Evolutionary conservation across 495 filamentous ascomycete genomes (phyloP).

Genomic region (Lasiosphaeris hirsuta): DNA sequence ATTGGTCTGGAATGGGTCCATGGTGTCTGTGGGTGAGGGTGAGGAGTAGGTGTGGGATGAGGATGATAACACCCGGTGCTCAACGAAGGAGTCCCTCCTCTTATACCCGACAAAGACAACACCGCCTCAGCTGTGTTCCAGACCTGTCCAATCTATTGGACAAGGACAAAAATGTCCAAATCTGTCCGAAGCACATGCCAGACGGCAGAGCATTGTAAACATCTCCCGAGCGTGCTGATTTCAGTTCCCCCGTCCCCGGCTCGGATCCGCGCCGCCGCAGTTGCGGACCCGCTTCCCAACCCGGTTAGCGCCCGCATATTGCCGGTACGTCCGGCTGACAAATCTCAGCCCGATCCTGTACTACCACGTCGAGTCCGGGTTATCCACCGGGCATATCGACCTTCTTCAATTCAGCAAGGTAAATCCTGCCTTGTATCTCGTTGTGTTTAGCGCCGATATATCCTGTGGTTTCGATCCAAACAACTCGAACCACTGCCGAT

Average conservation of each 20-base stretch:
- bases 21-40: neutral
- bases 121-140: no score
- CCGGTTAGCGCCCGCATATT: constrained; percentile 11
- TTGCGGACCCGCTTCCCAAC: neutral
- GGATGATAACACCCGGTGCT: neutral
- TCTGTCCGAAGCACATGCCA: no score
- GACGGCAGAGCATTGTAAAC: neutral
- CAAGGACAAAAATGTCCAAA: no score
- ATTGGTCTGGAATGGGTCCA: neutral
- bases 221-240: neutral
- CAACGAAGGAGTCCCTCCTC: no score
- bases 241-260: neutral
- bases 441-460: no score
- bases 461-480: no score
- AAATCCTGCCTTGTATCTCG: no score
- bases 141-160: no score
- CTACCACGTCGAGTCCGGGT: neutral
- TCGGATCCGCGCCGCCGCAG: neutral
- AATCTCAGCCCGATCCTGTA: neutral
- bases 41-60: neutral
- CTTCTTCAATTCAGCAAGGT: neutral
- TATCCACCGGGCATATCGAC: neutral
- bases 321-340: neutral
- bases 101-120: no score
- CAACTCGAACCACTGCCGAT: no score